Percentiles rank a stretch among this genome's conserved stretches.
Evolutionary conservation across 306 rosid species (phyloP).

Genomic region (Cajanus cajan): DNA sequence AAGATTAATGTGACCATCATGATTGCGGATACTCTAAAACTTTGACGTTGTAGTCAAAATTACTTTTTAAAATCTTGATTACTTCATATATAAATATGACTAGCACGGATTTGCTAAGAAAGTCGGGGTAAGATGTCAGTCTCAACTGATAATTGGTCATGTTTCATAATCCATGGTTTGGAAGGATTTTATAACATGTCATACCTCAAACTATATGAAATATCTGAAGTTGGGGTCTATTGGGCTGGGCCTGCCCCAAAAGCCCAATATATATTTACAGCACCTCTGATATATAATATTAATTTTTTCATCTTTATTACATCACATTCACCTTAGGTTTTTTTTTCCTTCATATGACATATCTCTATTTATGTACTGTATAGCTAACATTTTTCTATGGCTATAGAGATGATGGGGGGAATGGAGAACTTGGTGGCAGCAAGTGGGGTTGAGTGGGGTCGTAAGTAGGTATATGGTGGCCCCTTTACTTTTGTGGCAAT

Average conservation of each 20-base stretch:
- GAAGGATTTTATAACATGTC: no score
- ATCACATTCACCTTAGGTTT: not conserved
- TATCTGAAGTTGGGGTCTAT: no score
- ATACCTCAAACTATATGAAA: no score
- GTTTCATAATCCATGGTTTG: not conserved
- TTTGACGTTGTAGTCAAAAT: no score
- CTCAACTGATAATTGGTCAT: no score
- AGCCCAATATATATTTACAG: no score
- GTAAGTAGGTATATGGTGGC: constrained; percentile 36
- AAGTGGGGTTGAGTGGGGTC: constrained; percentile 38
- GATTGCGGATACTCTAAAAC: no score
- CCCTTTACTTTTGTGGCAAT: constrained; percentile 34
- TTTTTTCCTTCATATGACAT: not conserved
- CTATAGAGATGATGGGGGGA: not conserved
- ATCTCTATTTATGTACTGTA: not conserved
- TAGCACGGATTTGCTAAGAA: no score
- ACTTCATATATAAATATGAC: no score
- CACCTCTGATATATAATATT: not conserved
- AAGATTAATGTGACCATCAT: no score
- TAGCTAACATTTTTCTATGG: not conserved
- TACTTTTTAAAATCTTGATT: no score
- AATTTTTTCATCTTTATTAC: not conserved
- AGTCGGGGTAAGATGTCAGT: not conserved
- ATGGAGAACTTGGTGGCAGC: not conserved
- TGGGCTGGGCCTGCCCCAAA: no score